phyloP scores from a whole-genome alignment of 306 rosid species.

The Corylus americana region DNA sequence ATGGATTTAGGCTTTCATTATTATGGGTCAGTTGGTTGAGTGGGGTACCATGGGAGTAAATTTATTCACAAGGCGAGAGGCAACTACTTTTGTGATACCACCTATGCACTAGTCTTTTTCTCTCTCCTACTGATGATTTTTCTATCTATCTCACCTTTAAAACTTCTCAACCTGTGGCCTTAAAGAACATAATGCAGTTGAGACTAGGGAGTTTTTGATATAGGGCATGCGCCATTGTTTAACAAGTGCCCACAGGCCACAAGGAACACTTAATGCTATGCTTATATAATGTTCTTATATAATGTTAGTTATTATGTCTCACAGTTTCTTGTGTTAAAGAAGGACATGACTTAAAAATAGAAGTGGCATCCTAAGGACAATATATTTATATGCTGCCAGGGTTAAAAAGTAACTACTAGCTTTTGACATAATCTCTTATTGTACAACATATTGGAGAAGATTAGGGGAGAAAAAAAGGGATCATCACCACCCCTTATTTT shows the following conservation, averaged over 20 bases:
- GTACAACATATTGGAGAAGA: background rate
- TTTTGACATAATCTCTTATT: background rate
- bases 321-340: background rate
- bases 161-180: background rate
- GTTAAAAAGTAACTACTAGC: background rate
- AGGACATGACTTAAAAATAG: background rate
- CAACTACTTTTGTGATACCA: too few relatives aligned
- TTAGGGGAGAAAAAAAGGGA: background rate
- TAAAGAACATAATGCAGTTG: background rate
- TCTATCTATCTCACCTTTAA: background rate
- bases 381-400: too few relatives aligned
- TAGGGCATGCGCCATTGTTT: background rate
- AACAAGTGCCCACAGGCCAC: background rate
- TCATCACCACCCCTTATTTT: background rate
- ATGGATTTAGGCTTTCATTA: background rate
- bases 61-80: background rate
- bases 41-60: background rate
- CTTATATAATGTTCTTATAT: too few relatives aligned
- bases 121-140: too few relatives aligned
- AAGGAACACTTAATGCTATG: background rate
- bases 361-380: background rate
- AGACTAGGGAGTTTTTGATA: background rate
- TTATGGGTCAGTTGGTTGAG: background rate
- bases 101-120: too few relatives aligned
- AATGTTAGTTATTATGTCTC: background rate